Conservation (phyloP, 192 early-diverging fungal genomes). For the Coemansia javaensis region DNA sequence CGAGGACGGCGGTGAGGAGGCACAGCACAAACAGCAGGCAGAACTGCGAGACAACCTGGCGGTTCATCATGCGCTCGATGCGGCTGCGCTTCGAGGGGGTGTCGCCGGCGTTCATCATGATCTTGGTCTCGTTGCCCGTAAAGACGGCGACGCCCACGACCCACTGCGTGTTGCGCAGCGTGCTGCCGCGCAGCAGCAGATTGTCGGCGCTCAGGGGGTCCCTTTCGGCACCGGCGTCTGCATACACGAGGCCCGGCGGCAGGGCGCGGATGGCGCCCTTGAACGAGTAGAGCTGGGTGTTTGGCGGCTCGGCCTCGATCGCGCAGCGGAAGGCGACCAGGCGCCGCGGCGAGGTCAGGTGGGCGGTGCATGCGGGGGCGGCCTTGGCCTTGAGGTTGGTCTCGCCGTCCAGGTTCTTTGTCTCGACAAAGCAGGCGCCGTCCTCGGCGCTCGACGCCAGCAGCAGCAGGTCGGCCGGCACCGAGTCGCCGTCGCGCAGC, state of each 20-base stretch:
- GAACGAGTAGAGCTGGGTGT: conserved; percentile 84
- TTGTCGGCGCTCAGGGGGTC: conserved; percentile 66
- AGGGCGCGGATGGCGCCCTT: conserved; percentile 56
- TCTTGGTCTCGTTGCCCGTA: conserved; percentile 93
- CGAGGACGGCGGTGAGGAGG: conserved; percentile 61
- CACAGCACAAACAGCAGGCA: conserved; percentile 70
- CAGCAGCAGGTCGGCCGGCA: conserved; percentile 90
- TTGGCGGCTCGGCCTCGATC: conserved; percentile 82
- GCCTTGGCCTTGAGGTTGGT: conserved; percentile 92
- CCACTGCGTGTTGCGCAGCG: conserved; percentile 88
- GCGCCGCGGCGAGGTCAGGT: conserved; percentile 54
- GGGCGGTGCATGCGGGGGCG: conserved; percentile 58
- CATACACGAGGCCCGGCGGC: too few relatives aligned
- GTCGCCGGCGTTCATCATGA: conserved; percentile 89
- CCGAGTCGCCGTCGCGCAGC: conserved; percentile 74
- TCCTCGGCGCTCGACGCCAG: conserved; percentile 80
- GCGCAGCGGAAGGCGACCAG: conserved; percentile 58
- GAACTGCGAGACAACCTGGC: conserved; percentile 80
- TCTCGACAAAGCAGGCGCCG: conserved; percentile 89
- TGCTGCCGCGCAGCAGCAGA: conserved; percentile 86
- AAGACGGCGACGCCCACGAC: conserved; percentile 81
- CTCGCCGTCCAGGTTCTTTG: conserved; percentile 97
- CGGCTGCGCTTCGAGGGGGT: conserved; percentile 89
- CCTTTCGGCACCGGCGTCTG: not conserved
- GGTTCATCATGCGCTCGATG: conserved; percentile 89